Evolutionary conservation across 306 rosid species (phyloP).

Genomic region (Bauhinia variegata): DNA sequence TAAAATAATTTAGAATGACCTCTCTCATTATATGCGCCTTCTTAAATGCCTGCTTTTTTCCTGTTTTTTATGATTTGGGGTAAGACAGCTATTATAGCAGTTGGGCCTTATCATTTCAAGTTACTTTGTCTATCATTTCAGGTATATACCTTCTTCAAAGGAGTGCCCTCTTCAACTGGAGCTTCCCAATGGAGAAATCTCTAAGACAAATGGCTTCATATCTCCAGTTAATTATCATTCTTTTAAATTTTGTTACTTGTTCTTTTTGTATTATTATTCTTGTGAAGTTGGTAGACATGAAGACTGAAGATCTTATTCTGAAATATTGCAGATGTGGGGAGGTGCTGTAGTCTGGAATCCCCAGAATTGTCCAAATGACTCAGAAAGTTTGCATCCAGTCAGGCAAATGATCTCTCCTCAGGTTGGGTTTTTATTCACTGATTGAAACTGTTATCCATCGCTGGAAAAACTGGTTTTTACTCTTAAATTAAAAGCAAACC

Average conservation of each 20-base stretch:
- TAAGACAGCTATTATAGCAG: background rate
- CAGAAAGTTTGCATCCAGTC: conserved; percentile 53
- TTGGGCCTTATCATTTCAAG: conserved; percentile 24
- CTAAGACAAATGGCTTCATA: conserved; percentile 87
- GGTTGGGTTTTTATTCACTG: conserved; percentile 53
- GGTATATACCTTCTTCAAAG: conserved; percentile 79
- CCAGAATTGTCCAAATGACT: conserved; percentile 53
- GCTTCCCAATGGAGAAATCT: conserved; percentile 82
- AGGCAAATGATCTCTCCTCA: conserved; percentile 59
- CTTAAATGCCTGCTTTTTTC: conserved; percentile 25
- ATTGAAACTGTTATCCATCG: conserved; percentile 12
- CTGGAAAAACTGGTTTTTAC: conserved; percentile 5
- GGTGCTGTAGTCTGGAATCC: conserved; percentile 94
- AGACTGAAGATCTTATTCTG: conserved; percentile 24
- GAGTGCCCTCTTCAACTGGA: conserved; percentile 91
- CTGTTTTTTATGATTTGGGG: conserved; percentile 23
- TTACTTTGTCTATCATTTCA: conserved; percentile 46
- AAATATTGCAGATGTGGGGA: conserved; percentile 89
- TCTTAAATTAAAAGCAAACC: conserved; percentile 6
- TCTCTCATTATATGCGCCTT: conserved; percentile 2
- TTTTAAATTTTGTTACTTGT: conserved; percentile 26
- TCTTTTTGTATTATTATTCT: conserved; percentile 18
- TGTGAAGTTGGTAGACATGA: conserved; percentile 18
- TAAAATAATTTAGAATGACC: background rate
- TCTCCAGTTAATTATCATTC: conserved; percentile 73